These are phyloP conservation scores for Globisporangium cylindrosporum DNA, from an alignment of 352 stramenopile genomes.

Conservation along the genomic window DNA sequence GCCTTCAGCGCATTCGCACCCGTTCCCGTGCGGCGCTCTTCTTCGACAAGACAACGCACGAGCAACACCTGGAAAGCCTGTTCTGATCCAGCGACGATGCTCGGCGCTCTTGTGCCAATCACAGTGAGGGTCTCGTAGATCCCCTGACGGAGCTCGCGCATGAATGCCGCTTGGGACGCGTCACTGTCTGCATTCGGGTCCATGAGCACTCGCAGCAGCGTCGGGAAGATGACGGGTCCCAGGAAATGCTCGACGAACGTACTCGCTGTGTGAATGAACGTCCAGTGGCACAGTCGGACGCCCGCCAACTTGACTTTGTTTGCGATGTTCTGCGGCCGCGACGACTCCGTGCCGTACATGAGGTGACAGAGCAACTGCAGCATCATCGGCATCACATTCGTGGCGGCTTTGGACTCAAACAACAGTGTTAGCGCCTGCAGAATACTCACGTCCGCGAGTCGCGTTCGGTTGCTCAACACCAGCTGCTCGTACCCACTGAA, in stretches of 20 bases:
- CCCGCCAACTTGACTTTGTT: conserved; percentile 68
- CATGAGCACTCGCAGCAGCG: conserved; percentile 59
- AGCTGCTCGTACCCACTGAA: conserved; percentile 39
- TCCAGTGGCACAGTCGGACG: conserved; percentile 56
- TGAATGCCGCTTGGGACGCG: conserved; percentile 35
- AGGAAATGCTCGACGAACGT: conserved; percentile 46
- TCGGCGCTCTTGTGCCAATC: conserved; percentile 35
- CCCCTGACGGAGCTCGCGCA: conserved; percentile 52
- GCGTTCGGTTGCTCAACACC: conserved; percentile 45
- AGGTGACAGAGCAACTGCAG: conserved; percentile 74
- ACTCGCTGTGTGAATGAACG: conserved; percentile 45
- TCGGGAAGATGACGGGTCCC: conserved; percentile 67
- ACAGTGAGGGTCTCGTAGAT: conserved; percentile 60
- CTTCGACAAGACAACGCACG: conserved; percentile 56
- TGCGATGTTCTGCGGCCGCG: conserved; percentile 41
- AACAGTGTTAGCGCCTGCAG: conserved; percentile 51
- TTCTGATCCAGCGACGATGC: conserved; percentile 44
- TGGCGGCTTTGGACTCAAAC: conserved; percentile 42
- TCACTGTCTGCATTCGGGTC: conserved; percentile 59
- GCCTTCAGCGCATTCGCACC: conserved; percentile 64
- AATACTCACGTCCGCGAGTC: conserved; percentile 55
- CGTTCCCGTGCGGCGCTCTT: conserved; percentile 39
- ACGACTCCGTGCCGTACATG: conserved; percentile 62
- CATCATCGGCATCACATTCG: conserved; percentile 59
- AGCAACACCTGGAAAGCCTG: conserved; percentile 77